Conservation (phyloP, 768 basidiomycete species). For the Mycena belliarum region DNA sequence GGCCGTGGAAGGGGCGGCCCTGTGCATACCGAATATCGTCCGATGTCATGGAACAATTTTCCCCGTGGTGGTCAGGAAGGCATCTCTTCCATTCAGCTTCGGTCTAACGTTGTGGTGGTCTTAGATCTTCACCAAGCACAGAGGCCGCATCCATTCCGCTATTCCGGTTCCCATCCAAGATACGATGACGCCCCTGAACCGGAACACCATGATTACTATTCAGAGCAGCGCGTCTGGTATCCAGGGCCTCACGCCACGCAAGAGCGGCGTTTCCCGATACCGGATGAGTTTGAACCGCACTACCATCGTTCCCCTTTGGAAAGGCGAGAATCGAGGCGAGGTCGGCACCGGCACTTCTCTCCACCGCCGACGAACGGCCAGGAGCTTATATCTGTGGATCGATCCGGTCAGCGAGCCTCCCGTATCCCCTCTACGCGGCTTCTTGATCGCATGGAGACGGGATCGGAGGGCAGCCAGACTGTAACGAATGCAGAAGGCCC, state of each 20-base stretch:
- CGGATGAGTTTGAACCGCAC: background rate
- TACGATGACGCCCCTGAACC: background rate
- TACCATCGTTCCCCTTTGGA: background rate
- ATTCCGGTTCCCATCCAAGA: background rate
- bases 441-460: background rate
- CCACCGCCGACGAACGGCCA: constrained; percentile 4
- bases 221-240: background rate
- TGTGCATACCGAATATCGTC: background rate
- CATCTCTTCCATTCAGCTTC: too few relatives aligned
- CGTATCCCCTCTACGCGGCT: background rate
- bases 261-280: background rate
- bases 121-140: background rate
- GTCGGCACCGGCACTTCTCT: constrained; percentile 8
- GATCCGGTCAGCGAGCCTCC: background rate
- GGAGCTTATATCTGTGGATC: background rate
- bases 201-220: background rate
- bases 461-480: background rate
- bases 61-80: background rate
- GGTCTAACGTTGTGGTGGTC: background rate
- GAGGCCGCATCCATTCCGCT: background rate
- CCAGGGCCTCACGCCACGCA: constrained; percentile 1
- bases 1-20: background rate
- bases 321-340: background rate
- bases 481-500: constrained; percentile 2
- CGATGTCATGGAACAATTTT: background rate